These are phyloP conservation scores for Melampsora larici-populina DNA, from an alignment of 1,284 basidiomycete species.

Conservation along the genomic window DNA sequence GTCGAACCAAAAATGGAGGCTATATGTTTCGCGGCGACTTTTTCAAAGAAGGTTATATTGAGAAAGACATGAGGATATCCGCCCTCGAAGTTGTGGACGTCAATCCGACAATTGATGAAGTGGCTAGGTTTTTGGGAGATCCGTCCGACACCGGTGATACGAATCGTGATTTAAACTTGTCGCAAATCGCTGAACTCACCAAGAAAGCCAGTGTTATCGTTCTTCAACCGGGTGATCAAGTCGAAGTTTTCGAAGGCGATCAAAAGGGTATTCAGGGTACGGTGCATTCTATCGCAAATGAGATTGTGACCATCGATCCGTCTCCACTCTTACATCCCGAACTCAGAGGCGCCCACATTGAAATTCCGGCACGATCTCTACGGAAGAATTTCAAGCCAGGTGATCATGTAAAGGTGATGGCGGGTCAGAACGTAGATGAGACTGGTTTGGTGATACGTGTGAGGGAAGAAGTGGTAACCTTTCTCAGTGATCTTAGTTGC, in stretches of 20 bases:
- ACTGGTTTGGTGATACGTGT: slow-evolving; percentile 94
- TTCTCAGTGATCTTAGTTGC: slow-evolving; percentile 94
- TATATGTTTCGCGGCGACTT: slow-evolving; percentile 89
- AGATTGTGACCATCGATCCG: slow-evolving; percentile 62
- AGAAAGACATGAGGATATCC: slow-evolving; percentile 88
- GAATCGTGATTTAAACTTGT: slow-evolving; percentile 63
- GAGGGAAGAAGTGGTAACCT: slow-evolving; percentile 72
- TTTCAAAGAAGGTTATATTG: slow-evolving; percentile 88
- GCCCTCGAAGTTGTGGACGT: slow-evolving; percentile 81
- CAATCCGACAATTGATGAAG: slow-evolving; percentile 92
- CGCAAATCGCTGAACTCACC: slow-evolving; percentile 81
- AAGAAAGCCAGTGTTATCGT: slow-evolving; percentile 80
- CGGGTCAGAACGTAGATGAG: slow-evolving; percentile 88
- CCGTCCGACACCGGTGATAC: slow-evolving; percentile 57
- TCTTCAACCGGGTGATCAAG: slow-evolving; percentile 93
- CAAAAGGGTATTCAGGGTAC: slow-evolving; percentile 87
- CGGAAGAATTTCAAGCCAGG: slow-evolving; percentile 93
- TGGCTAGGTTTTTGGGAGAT: slow-evolving; percentile 68
- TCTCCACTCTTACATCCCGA: slow-evolving; percentile 63
- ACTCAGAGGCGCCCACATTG: slow-evolving; percentile 64
- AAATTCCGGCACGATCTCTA: slow-evolving; percentile 82
- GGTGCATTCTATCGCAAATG: slow-evolving; percentile 81
- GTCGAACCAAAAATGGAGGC: slow-evolving; percentile 62
- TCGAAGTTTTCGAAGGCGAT: slow-evolving; percentile 96
- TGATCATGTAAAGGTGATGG: slow-evolving; percentile 98